A percentile compares a stretch with the other conserved stretches of the same genome.
Evolutionary conservation across 305 asterid species (phyloP).

Genomic region (Solanum chacoense): DNA sequence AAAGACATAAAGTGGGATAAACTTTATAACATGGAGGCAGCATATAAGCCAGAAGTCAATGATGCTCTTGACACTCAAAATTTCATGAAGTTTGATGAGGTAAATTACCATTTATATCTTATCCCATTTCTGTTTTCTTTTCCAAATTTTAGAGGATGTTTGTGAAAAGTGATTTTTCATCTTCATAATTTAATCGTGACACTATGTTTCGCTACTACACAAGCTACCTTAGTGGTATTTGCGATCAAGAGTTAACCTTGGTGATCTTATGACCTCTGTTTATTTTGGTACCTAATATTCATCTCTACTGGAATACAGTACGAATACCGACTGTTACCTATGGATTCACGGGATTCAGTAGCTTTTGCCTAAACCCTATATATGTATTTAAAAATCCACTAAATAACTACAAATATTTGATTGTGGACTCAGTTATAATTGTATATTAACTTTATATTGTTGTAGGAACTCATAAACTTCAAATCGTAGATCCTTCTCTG

Average conservation of each 20-base stretch:
- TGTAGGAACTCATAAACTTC: neutral
- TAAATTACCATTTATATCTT: slow-evolving; percentile 3
- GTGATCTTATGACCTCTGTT: neutral
- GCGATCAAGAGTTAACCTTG: neutral
- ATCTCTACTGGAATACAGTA: neutral
- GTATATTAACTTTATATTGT: neutral
- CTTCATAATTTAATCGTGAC: neutral
- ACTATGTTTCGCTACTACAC: neutral
- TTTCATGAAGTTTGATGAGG: slow-evolving; percentile 68
- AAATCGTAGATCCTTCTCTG: neutral
- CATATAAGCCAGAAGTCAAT: slow-evolving; percentile 64
- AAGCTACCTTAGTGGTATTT: neutral
- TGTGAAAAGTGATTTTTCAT: neutral
- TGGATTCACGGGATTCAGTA: neutral
- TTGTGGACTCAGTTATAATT: neutral
- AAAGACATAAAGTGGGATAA: slow-evolving; percentile 53
- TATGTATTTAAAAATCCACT: neutral
- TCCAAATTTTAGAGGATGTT: neutral
- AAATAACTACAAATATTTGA: neutral
- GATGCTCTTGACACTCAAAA: slow-evolving; percentile 82
- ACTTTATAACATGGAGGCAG: slow-evolving; percentile 63
- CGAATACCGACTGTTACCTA: neutral
- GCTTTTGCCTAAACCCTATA: neutral
- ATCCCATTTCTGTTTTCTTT: neutral
- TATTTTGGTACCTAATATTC: neutral